A percentile compares a stretch with the other conserved stretches of the same genome.
These are phyloP conservation scores for Tausonia pullulans DNA, from an alignment of 1,284 basidiomycete species.

Conservation along the genomic window DNA sequence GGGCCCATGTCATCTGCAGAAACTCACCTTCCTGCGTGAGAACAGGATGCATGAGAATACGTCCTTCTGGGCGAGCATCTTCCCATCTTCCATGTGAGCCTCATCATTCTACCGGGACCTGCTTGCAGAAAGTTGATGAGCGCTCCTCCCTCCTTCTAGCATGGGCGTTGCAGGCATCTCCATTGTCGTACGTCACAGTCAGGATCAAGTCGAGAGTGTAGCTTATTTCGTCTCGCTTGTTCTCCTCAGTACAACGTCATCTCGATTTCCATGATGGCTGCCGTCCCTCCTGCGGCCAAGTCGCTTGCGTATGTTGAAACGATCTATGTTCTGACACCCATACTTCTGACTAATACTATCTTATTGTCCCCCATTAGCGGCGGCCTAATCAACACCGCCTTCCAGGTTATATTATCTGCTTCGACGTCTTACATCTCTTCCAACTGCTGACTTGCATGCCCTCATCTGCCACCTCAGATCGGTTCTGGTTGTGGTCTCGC, in stretches of 20 bases:
- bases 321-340: too few relatives aligned
- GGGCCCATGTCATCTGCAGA: too few relatives aligned
- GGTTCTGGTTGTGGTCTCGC: constrained; percentile 11
- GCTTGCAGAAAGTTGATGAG: too few relatives aligned
- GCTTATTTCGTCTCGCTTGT: background rate
- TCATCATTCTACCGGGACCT: background rate
- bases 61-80: constrained; percentile 10
- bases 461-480: background rate
- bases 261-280: constrained; percentile 11
- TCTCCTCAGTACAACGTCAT: constrained; percentile 3
- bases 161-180: background rate
- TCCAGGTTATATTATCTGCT: background rate
- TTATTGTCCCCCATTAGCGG: too few relatives aligned
- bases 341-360: too few relatives aligned
- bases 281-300: constrained; percentile 4
- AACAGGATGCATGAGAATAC: background rate
- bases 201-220: background rate
- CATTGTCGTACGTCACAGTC: background rate
- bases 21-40: too few relatives aligned
- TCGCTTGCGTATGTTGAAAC: background rate
- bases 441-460: too few relatives aligned
- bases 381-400: constrained; percentile 10
- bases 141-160: background rate
- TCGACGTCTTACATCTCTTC: background rate
- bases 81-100: constrained; percentile 9